Percentiles rank a stretch among this genome's conserved stretches.
Evolutionary conservation across 2,329 filamentous ascomycete species (phyloP).

Genomic region (Calonectria ilicicola): DNA sequence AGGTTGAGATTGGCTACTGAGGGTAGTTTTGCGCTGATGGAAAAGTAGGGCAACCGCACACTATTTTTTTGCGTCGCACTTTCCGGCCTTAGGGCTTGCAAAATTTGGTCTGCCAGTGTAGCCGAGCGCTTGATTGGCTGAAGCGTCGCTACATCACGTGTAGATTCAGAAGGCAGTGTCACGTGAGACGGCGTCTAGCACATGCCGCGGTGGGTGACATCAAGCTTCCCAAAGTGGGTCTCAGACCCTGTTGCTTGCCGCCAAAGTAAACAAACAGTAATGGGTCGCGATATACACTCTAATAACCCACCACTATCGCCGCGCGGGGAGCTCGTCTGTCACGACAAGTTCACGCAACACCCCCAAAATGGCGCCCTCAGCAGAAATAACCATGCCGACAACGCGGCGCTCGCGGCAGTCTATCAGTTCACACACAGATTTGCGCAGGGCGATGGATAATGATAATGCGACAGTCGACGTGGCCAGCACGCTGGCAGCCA

Average conservation of each 20-base stretch:
- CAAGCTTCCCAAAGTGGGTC: slow-evolving; percentile 36
- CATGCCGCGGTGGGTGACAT: slow-evolving; percentile 14
- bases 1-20: slow-evolving; percentile 45
- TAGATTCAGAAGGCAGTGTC: slow-evolving; percentile 8
- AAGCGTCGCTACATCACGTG: slow-evolving; percentile 41
- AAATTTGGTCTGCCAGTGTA: slow-evolving; percentile 52
- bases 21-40: slow-evolving; percentile 51
- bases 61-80: slow-evolving; percentile 48
- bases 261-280: slow-evolving; percentile 56
- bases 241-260: slow-evolving; percentile 35
- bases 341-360: slow-evolving; percentile 30
- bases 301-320: slow-evolving; percentile 43
- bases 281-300: slow-evolving; percentile 43
- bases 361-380: slow-evolving; percentile 48
- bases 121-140: slow-evolving; percentile 40
- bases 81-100: slow-evolving; percentile 55
- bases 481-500: slow-evolving; percentile 63
- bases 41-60: slow-evolving; percentile 53
- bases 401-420: slow-evolving; percentile 76
- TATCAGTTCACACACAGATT: slow-evolving; percentile 70
- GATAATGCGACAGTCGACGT: slow-evolving; percentile 82
- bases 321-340: slow-evolving; percentile 32
- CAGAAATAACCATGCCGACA: slow-evolving; percentile 64
- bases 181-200: slow-evolving; percentile 36
- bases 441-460: slow-evolving; percentile 71